These are phyloP conservation scores for Pichia sp. DNA, from an alignment of 1,139 yeast species.

Conservation along the genomic window DNA sequence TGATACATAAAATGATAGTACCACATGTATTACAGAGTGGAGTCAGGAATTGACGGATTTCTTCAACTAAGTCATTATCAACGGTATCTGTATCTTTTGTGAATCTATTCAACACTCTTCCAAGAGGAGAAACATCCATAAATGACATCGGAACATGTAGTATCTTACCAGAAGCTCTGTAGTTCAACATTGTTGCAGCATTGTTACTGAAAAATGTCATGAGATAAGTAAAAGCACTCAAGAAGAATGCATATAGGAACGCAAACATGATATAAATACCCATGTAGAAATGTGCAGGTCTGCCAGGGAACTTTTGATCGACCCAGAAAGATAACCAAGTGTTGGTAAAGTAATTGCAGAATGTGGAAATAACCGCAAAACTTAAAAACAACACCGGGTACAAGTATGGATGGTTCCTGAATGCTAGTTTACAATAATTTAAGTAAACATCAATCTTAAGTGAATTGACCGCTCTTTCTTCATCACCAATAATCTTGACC, in stretches of 20 bases:
- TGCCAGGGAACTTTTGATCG: constrained; percentile 28
- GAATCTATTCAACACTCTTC: constrained; percentile 50
- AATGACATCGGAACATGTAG: constrained; percentile 52
- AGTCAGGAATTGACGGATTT: constrained; percentile 37
- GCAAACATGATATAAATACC: constrained; percentile 41
- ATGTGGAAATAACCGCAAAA: constrained; percentile 39
- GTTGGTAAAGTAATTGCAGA: constrained; percentile 36
- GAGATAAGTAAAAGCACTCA: constrained; percentile 44
- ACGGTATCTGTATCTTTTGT: constrained; percentile 55
- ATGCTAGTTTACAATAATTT: constrained; percentile 49
- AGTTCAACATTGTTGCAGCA: constrained; percentile 33
- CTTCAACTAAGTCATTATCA: constrained; percentile 51
- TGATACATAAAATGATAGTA: constrained; percentile 56
- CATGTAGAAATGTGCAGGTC: constrained; percentile 29
- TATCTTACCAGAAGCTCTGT: constrained; percentile 51
- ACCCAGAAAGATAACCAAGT: constrained; percentile 51
- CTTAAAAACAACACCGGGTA: constrained; percentile 35
- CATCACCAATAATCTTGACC: constrained; percentile 28
- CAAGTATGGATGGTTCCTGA: constrained; percentile 36
- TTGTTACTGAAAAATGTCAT: constrained; percentile 43
- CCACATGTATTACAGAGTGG: constrained; percentile 51
- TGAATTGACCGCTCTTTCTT: constrained; percentile 28
- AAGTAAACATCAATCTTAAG: constrained; percentile 33
- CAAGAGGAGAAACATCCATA: constrained; percentile 55
- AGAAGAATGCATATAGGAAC: constrained; percentile 26